A percentile compares a stretch with the other conserved stretches of the same genome.
Conservation (phyloP, 208 protist genomes). For the Balamuthia mandrillaris region DNA sequence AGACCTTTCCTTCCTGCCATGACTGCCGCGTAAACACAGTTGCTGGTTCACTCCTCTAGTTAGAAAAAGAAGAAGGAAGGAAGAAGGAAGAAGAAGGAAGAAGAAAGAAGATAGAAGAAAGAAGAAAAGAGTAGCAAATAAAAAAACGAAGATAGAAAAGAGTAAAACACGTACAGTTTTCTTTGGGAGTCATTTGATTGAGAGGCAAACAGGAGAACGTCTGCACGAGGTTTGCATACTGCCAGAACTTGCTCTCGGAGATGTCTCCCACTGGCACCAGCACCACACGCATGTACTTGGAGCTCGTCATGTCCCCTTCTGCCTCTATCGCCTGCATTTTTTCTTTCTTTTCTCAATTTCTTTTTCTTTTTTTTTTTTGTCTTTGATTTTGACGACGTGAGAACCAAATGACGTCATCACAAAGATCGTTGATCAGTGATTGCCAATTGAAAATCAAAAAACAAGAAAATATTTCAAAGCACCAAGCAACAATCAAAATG, state of each 20-base stretch:
- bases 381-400: too few relatives aligned
- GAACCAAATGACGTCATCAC: too few relatives aligned
- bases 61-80: too few relatives aligned
- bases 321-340: neutral
- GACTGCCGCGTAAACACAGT: neutral
- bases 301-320: neutral
- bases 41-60: neutral
- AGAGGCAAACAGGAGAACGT: conserved; percentile 5
- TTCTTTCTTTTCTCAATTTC: neutral
- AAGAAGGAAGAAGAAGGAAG: neutral
- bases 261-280: conserved; percentile 7
- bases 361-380: too few relatives aligned
- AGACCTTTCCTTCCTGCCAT: conserved; percentile 1
- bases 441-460: too few relatives aligned
- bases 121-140: neutral
- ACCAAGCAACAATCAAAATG: too few relatives aligned
- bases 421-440: too few relatives aligned
- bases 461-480: too few relatives aligned
- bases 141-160: neutral
- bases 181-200: too few relatives aligned
- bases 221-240: conserved; percentile 12
- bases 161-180: too few relatives aligned
- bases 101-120: neutral
- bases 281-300: conserved; percentile 4
- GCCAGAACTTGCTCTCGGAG: conserved; percentile 12